These are phyloP conservation scores for Ceratocystis ficicola DNA, from an alignment of 2,329 filamentous ascomycete species.

Conservation along the genomic window DNA sequence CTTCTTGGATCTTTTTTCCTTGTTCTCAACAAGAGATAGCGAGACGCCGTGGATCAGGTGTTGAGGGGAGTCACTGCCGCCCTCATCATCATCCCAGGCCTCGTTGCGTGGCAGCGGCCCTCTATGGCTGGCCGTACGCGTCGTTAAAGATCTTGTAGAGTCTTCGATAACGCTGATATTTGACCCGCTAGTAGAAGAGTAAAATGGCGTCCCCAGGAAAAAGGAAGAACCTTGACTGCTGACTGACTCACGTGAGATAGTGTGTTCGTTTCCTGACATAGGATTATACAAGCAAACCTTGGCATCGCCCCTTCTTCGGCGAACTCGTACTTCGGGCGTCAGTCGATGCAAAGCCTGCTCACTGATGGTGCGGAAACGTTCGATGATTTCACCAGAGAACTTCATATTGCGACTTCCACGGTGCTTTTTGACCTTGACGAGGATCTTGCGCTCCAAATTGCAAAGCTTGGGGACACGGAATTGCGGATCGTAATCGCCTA, in stretches of 20 bases:
- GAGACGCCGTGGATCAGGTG: conserved; percentile 10
- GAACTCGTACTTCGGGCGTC: conserved; percentile 14
- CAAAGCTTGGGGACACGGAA: conserved; percentile 55
- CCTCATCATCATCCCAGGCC: neutral
- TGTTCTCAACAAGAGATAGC: neutral
- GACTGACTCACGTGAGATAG: conserved; percentile 7
- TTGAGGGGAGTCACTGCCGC: neutral
- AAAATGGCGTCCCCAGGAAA: neutral
- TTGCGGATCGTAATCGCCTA: conserved; percentile 39
- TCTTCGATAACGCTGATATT: neutral
- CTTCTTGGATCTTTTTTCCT: conserved; percentile 6
- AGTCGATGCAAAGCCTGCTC: conserved; percentile 27
- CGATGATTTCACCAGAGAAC: conserved; percentile 25
- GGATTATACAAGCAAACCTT: conserved; percentile 18
- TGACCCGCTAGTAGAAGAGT: conserved; percentile 1
- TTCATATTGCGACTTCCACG: conserved; percentile 26
- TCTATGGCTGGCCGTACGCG: neutral
- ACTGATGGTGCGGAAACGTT: conserved; percentile 28
- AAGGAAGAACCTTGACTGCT: neutral
- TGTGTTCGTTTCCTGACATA: neutral
- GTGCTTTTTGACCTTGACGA: conserved; percentile 65
- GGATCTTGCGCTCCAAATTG: conserved; percentile 65
- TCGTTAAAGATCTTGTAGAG: neutral
- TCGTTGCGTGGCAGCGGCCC: no score
- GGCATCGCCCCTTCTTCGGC: conserved; percentile 1